Evolutionary conservation across 208 protist species (phyloP).

Genomic region (Crithidia acanthocephali): DNA sequence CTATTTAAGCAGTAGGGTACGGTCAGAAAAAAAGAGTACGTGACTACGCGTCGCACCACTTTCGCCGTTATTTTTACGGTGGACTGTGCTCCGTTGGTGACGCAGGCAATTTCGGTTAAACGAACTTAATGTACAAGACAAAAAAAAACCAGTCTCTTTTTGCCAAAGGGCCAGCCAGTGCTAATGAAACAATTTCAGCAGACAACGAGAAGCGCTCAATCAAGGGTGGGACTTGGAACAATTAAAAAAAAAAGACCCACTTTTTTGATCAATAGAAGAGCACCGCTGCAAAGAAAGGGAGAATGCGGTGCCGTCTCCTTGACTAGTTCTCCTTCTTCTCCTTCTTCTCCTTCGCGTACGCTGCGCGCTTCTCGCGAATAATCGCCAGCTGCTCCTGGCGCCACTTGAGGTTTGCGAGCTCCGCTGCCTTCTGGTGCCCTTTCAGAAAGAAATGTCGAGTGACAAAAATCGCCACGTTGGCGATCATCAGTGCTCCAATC

Average conservation of each 20-base stretch:
- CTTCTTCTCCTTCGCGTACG: slow-evolving; percentile 30
- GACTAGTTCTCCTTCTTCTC: slow-evolving; percentile 34
- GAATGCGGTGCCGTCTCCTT: too few relatives aligned
- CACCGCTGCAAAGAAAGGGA: too few relatives aligned
- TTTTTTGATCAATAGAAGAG: too few relatives aligned
- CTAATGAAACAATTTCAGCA: too few relatives aligned
- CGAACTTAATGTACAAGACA: not conserved
- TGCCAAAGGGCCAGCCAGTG: too few relatives aligned
- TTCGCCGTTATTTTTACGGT: not conserved
- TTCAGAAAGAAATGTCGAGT: slow-evolving; percentile 25
- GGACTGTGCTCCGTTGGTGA: not conserved
- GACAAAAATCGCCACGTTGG: slow-evolving; percentile 37
- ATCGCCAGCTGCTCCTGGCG: slow-evolving; percentile 33
- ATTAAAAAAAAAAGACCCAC: too few relatives aligned
- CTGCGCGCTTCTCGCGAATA: slow-evolving; percentile 43
- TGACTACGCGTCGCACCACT: too few relatives aligned
- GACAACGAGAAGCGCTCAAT: too few relatives aligned
- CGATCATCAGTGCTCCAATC: slow-evolving; percentile 32
- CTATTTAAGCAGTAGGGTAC: too few relatives aligned
- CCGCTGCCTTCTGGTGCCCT: slow-evolving; percentile 1
- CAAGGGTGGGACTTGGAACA: too few relatives aligned
- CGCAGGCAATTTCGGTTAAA: not conserved
- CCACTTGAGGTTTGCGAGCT: slow-evolving; percentile 25
- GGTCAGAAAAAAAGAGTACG: too few relatives aligned
- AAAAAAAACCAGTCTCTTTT: not conserved